Evolutionary conservation across 306 rosid genomes (phyloP), one percentile per base, ranked within the genome.

Genomic region (Corylus americana): DNA sequence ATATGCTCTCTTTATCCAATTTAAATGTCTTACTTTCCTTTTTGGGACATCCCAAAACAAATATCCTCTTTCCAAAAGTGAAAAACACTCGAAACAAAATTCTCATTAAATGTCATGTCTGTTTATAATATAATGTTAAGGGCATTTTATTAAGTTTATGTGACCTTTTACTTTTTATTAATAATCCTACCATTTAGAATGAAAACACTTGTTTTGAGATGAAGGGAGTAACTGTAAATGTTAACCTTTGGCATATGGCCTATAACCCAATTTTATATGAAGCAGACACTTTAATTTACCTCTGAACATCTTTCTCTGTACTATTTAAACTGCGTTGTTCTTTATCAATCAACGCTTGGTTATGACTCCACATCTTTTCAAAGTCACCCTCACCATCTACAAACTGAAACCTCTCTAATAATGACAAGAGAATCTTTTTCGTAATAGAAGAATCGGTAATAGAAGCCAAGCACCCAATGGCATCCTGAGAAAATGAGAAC

Each of bases 391-490:
- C 85, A 73, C 71, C 76, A 77, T 83, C 90, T 54, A 85, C 73
- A 66, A 86, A 73, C 70, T 87, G 84, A 81, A 85, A 89, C 78
- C 81, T 89, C 87, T 84, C 76, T 13, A 91, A 82, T 71, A 92
- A 71, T 53, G 92, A 90, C 70, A 80, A 2, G 77, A 94, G 80
- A 55, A 85, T 77, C 64, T 82, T 87, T 86, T 89, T 86, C 74
- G 81, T 78, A 59, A 86, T 72, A 64, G 91, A 85, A 70, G 98
- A 86, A 91, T 92, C 97, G 25, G 90, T 77, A 66, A 94, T 84
- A 22, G 93, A 92, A 80, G 95, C 97, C 85, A 94, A 83, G 87
- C 97, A 92, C 81, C 91, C 86, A 81, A 94, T 87, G 58, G 97
- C 92, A 85, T 86, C 92, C 98, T 94, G 88, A 63, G 74, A 89